A percentile compares a stretch with the other conserved stretches of the same genome.
Evolutionary conservation across 2,329 filamentous ascomycete genomes (phyloP).

Genomic region (Delphinella strobiligena): DNA sequence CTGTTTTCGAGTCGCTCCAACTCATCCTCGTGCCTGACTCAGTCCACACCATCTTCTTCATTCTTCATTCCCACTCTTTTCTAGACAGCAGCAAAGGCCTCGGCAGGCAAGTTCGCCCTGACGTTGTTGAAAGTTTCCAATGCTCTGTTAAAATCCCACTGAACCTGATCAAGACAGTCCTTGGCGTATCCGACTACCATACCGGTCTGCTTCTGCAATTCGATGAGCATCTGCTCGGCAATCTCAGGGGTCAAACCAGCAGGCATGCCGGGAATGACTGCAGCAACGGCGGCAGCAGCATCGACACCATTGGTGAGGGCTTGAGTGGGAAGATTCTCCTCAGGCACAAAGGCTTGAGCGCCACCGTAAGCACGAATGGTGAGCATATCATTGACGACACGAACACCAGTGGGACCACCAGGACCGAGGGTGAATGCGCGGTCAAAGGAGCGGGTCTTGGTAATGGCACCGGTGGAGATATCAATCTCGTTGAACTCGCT

Average conservation of each 20-base stretch:
- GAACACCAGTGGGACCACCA: conserved; percentile 52
- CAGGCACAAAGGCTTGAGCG: conserved; percentile 37
- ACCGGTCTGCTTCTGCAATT: conserved; percentile 64
- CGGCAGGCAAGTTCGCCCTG: conserved; percentile 42
- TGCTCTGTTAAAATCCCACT: conserved; percentile 70
- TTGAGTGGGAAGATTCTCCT: conserved; percentile 20
- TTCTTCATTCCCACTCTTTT: too few species aligned
- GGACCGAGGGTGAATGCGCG: conserved; percentile 70
- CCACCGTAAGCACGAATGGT: conserved; percentile 57
- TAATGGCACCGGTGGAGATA: conserved; percentile 39
- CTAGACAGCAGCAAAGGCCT: conserved; percentile 26
- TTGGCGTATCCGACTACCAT: conserved; percentile 71
- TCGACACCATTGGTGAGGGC: conserved; percentile 24
- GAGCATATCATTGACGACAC: conserved; percentile 71
- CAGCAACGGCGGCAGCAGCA: conserved; percentile 13
- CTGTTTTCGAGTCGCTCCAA: too few species aligned
- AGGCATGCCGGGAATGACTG: conserved; percentile 14
- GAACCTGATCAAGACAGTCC: conserved; percentile 67
- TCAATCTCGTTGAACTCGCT: conserved; percentile 73
- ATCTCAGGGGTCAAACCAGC: conserved; percentile 18
- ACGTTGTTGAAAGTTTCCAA: conserved; percentile 63
- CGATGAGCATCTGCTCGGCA: conserved; percentile 47
- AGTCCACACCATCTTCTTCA: too few species aligned
- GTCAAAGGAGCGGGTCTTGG: conserved; percentile 60
- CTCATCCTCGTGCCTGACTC: too few species aligned